Evolutionary conservation across 345 rosid genomes (phyloP).

Genomic region (Schrenkiella parvula): DNA sequence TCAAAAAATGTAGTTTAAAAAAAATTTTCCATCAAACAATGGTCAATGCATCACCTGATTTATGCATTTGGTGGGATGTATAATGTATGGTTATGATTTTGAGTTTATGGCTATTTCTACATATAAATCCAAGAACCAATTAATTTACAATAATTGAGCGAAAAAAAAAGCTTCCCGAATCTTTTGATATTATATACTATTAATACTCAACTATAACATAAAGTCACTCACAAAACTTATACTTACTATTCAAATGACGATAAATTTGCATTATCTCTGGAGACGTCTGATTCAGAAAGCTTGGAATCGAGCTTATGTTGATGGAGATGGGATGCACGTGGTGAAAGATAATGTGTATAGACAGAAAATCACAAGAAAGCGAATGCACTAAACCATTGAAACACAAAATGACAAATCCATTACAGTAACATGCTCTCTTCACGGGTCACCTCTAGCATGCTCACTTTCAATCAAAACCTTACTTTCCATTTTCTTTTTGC

Average conservation of each 20-base stretch:
- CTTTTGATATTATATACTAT: no score
- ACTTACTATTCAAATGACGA: background rate
- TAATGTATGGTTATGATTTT: no score
- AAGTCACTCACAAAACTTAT: background rate
- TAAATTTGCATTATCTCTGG: background rate
- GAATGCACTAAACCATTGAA: slow-evolving; percentile 17
- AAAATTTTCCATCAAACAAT: no score
- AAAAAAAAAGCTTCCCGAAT: no score
- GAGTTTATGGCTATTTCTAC: no score
- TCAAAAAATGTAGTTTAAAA: no score
- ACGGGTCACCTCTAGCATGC: slow-evolving; percentile 31
- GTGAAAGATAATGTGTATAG: slow-evolving; percentile 6
- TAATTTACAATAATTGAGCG: no score
- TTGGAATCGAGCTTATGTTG: background rate
- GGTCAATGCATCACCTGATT: no score
- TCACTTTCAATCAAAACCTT: slow-evolving; percentile 17
- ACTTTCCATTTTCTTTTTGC: background rate
- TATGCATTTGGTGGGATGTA: no score
- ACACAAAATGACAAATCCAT: slow-evolving; percentile 30
- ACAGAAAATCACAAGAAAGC: slow-evolving; percentile 35
- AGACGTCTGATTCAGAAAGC: background rate
- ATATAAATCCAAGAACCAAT: no score
- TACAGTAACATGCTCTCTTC: slow-evolving; percentile 27
- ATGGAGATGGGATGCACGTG: slow-evolving; percentile 31
- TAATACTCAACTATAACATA: background rate